Evolutionary conservation across 371 early-diverging fungal genomes (phyloP).

Genomic region (Conidiobolus coronatus): DNA sequence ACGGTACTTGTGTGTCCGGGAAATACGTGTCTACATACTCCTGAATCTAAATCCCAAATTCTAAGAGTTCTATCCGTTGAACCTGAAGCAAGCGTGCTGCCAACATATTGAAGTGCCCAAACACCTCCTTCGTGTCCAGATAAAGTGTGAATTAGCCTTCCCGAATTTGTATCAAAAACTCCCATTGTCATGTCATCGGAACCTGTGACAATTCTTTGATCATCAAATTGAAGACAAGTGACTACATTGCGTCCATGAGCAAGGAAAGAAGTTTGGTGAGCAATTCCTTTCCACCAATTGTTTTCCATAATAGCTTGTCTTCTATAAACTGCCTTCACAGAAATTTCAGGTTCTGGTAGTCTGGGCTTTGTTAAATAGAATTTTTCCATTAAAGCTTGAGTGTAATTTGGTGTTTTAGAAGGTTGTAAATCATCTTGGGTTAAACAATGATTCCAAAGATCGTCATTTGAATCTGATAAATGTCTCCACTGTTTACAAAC

Average conservation of each 20-base stretch:
- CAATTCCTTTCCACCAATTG: too few relatives aligned
- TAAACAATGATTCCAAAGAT: too few relatives aligned
- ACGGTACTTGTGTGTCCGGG: constrained; percentile 91
- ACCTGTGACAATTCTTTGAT: constrained; percentile 75
- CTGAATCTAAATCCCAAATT: constrained; percentile 89
- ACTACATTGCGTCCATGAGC: constrained; percentile 29
- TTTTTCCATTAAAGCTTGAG: too few relatives aligned
- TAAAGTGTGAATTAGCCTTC: constrained; percentile 37
- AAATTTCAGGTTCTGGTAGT: too few relatives aligned
- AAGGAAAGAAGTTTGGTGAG: too few relatives aligned
- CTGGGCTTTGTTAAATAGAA: too few relatives aligned
- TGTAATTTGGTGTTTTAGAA: too few relatives aligned
- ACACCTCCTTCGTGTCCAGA: constrained; percentile 95
- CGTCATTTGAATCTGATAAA: too few relatives aligned
- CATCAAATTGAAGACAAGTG: constrained; percentile 87
- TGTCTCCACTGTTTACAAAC: too few relatives aligned
- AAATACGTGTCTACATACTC: constrained; percentile 67
- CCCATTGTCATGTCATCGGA: constrained; percentile 71
- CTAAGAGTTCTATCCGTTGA: constrained; percentile 94
- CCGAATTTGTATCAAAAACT: constrained; percentile 67
- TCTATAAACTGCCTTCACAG: too few relatives aligned
- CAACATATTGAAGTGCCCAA: constrained; percentile 86
- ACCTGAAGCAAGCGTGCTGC: constrained; percentile 79
- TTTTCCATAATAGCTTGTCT: too few relatives aligned
- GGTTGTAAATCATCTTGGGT: too few relatives aligned